A percentile compares a stretch with the other conserved stretches of the same genome.
Evolutionary conservation across 257 asterid species (phyloP).

Genomic region (Salvia miltiorrhiza): DNA sequence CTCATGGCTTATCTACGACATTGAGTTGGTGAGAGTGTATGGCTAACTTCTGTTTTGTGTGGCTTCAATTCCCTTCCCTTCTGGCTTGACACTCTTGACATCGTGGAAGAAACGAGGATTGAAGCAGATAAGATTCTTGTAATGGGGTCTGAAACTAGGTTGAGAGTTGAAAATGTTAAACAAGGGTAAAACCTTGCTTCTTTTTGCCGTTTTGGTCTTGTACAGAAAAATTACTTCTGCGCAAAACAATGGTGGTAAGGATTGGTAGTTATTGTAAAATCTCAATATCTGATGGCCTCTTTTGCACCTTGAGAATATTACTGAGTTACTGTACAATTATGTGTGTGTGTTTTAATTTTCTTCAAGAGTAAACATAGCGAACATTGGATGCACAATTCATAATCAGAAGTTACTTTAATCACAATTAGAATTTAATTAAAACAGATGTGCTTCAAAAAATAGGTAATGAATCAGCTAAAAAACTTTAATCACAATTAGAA

Average conservation of each 20-base stretch:
- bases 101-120: slow-evolving; percentile 18
- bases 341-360: no score
- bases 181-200: not conserved
- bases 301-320: no score
- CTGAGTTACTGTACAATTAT: no score
- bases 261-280: not conserved
- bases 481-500: no score
- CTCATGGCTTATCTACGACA: slow-evolving; percentile 80
- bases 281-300: not conserved
- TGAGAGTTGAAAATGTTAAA: slow-evolving; percentile 25
- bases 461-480: no score
- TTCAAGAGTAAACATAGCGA: no score
- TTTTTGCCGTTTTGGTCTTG: not conserved
- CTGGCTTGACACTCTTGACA: not conserved
- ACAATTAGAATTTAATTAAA: no score
- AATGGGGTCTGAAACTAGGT: slow-evolving; percentile 44
- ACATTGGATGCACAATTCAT: no score
- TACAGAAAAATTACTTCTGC: not conserved
- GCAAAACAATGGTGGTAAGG: slow-evolving; percentile 1
- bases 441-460: no score
- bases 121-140: slow-evolving; percentile 19
- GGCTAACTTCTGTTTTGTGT: slow-evolving; percentile 14
- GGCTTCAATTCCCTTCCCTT: slow-evolving; percentile 5
- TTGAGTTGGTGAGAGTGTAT: slow-evolving; percentile 52
- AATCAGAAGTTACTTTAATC: no score